Conservation (phyloP, 2,329 filamentous ascomycete species). For the Onygenales sp. region DNA sequence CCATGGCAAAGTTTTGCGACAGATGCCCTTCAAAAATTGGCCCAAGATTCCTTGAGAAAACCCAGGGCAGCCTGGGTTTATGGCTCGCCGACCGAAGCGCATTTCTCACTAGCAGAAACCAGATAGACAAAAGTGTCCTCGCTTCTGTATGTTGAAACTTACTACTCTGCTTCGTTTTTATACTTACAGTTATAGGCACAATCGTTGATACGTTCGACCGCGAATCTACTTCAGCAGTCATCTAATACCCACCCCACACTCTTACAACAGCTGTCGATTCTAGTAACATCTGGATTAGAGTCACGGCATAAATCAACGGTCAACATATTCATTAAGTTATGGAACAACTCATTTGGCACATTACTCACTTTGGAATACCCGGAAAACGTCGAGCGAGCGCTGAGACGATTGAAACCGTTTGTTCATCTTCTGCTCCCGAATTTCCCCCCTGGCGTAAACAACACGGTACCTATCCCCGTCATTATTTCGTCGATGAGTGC, state of each 20-base stretch:
- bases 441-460: constrained; percentile 30
- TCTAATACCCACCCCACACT: constrained; percentile 17
- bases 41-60: constrained; percentile 45
- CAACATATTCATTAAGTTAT: constrained; percentile 48
- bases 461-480: constrained; percentile 18
- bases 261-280: constrained; percentile 43
- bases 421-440: constrained; percentile 43
- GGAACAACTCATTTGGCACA: constrained; percentile 62
- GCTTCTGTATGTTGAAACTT: constrained; percentile 24
- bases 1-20: constrained; percentile 44
- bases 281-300: constrained; percentile 45
- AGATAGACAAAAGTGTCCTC: constrained; percentile 22
- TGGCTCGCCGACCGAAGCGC: constrained; percentile 26
- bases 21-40: constrained; percentile 44
- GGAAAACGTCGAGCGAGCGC: constrained; percentile 48
- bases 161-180: background rate
- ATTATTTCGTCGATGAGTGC: background rate
- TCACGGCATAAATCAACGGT: constrained; percentile 43
- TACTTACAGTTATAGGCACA: constrained; percentile 23
- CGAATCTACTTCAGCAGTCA: constrained; percentile 23
- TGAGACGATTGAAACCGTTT: constrained; percentile 52
- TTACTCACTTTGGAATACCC: constrained; percentile 56
- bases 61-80: constrained; percentile 41
- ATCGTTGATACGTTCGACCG: constrained; percentile 21
- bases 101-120: constrained; percentile 19